Base-by-base conservation (phyloP, 768 basidiomycete species). In the Mrakia blollopis region DNA sequence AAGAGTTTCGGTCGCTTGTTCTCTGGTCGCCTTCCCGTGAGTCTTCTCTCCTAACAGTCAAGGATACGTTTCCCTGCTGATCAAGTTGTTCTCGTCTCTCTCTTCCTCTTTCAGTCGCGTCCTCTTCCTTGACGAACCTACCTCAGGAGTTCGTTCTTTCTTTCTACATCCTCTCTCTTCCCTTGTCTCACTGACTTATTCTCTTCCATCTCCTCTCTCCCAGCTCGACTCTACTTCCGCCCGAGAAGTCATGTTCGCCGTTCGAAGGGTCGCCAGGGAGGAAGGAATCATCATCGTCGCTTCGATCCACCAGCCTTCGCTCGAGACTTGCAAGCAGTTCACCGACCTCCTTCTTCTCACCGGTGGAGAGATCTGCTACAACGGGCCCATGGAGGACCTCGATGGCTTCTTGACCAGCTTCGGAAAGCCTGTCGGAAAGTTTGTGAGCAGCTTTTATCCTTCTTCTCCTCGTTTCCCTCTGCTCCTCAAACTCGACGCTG, bases 211-310 rank as follows among this genome's bases (percentile, higher is more conserved):
- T 39, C n/a, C 25, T 0, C 10, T 50, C 62, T 41, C 9, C 61
- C 28, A 74, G 75, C 79, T 79, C 60, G 79, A 79, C 54, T 77
- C 79, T 3, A 75, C 79, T 1, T 60, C 75, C 16, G 79, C 79
- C 16, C 62, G 70, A 35, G 76, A 79, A 47, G 76, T 79, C 18
- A 71, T 79, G n/a, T n/a, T 39, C 28, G 72, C 73, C 61, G 57
- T 79, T 41, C 50, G 60, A 30, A 18, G 37, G 3, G 52, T 79
- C 23, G 79, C 79, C 0, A 52, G 37, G 41, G 61, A 71, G n/a
- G 76, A 79, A 35, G 68, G 70, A 32, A 74, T 77, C 23, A 83
- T 85, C 30, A 84, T 85, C 0, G 85, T 87, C 79, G 85, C 84
- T 1, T 80, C 84, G 16, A 82, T 86, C 47, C 85, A 85, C 82